A percentile compares a stretch with the other conserved stretches of the same genome.
phyloP scores from a whole-genome alignment of 768 basidiomycete genomes.

The Austroboletus eburneus region DNA sequence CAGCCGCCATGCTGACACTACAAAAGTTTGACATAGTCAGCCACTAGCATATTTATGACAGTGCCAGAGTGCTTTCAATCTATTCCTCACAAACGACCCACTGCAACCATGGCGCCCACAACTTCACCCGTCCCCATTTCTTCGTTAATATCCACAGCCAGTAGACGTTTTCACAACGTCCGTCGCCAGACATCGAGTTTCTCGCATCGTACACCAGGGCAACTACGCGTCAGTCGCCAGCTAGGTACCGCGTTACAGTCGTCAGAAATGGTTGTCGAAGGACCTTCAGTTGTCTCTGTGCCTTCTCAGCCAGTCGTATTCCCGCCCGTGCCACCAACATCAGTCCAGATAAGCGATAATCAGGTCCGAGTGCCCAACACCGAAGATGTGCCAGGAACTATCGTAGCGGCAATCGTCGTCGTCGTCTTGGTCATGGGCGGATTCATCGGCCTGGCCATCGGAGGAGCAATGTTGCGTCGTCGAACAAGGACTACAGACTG shows the following conservation, averaged over 20 bases:
- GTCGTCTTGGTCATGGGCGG: conserved; percentile 26
- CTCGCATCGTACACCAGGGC: conserved; percentile 3
- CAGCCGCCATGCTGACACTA: conserved; percentile 14
- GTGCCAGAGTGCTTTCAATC: background rate
- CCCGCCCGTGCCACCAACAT: conserved; percentile 7
- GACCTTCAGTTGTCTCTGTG: conserved; percentile 1
- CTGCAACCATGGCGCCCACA: conserved; percentile 22
- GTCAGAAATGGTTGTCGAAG: conserved; percentile 6
- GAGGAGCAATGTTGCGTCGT: conserved; percentile 25
- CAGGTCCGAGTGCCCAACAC: conserved; percentile 1
- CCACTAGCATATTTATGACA: conserved; percentile 26
- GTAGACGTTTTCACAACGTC: conserved; percentile 10
- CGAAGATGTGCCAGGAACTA: conserved; percentile 16
- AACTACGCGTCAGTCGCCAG: background rate
- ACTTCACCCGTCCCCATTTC: conserved; percentile 2
- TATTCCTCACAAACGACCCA: background rate
- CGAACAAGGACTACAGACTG: conserved; percentile 1
- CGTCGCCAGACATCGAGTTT: conserved; percentile 13
- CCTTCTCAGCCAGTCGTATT: conserved; percentile 5
- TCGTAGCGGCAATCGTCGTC: conserved; percentile 20
- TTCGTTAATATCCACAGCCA: conserved; percentile 1
- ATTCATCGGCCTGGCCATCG: conserved; percentile 24
- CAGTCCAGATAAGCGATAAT: background rate
- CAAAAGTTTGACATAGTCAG: conserved; percentile 16
- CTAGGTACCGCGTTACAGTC: conserved; percentile 2